Conservation (phyloP, 2,329 filamentous ascomycete species). For the Verticillium longisporum region DNA sequence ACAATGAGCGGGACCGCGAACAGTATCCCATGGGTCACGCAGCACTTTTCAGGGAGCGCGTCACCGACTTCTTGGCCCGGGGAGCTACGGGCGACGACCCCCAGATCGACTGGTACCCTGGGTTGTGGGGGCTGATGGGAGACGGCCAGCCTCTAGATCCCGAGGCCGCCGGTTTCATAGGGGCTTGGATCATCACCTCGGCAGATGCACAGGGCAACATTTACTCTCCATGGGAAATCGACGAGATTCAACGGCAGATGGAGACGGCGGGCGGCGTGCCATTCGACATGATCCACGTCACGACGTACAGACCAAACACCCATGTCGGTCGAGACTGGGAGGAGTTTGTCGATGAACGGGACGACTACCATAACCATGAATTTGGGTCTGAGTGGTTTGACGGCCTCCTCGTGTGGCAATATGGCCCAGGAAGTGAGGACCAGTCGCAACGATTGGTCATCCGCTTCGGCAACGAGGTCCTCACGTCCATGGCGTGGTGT, state of each 20-base stretch:
- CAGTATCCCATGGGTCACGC: background rate
- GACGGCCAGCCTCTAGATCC: constrained; percentile 1
- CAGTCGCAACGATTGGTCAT: constrained; percentile 5
- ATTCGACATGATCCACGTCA: background rate
- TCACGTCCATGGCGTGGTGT: constrained; percentile 20
- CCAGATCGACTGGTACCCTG: background rate
- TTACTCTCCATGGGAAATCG: background rate
- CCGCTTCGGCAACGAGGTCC: constrained; percentile 7
- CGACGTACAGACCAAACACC: background rate
- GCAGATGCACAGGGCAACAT: background rate
- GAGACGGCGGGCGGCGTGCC: background rate
- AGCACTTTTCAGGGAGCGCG: constrained; percentile 5
- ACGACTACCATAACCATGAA: background rate
- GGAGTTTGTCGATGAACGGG: background rate
- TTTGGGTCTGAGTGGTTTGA: background rate
- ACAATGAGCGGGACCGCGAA: background rate
- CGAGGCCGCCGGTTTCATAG: constrained; percentile 2
- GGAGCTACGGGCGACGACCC: background rate
- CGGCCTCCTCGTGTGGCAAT: constrained; percentile 7
- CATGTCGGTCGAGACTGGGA: background rate
- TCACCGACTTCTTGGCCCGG: constrained; percentile 3
- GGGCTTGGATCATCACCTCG: constrained; percentile 1
- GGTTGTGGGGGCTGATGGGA: background rate
- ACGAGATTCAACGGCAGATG: background rate
- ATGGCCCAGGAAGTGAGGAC: constrained; percentile 3